These are phyloP conservation scores for Metschnikowia aberdeeniae DNA, from an alignment of 805 yeast species.

Conservation along the genomic window DNA sequence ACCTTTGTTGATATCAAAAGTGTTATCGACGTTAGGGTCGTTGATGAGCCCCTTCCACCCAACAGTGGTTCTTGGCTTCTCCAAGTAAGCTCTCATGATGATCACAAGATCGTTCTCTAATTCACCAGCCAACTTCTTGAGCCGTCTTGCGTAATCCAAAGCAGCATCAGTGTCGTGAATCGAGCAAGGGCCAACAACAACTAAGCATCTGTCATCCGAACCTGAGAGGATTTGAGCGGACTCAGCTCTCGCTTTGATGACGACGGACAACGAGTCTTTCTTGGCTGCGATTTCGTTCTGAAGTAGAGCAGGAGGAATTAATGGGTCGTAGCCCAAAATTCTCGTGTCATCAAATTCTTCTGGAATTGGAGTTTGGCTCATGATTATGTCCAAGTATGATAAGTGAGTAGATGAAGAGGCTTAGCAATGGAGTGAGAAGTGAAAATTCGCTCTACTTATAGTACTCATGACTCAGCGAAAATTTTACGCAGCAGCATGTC, in stretches of 20 bases:
- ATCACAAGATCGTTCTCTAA: slow-evolving; percentile 73
- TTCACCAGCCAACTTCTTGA: slow-evolving; percentile 55
- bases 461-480: slow-evolving; percentile 14
- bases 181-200: slow-evolving; percentile 96
- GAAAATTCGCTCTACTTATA: slow-evolving; percentile 4
- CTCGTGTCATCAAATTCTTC: slow-evolving; percentile 74
- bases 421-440: background rate
- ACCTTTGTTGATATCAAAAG: slow-evolving; percentile 94
- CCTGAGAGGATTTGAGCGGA: slow-evolving; percentile 74
- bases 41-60: slow-evolving; percentile 99
- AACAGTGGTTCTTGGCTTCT: slow-evolving; percentile 97
- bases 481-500: slow-evolving; percentile 18
- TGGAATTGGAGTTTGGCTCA: slow-evolving; percentile 49
- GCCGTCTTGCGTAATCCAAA: slow-evolving; percentile 72
- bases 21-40: slow-evolving; percentile 92
- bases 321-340: slow-evolving; percentile 87
- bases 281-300: slow-evolving; percentile 81
- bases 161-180: slow-evolving; percentile 94
- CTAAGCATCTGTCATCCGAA: slow-evolving; percentile 78
- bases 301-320: slow-evolving; percentile 90
- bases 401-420: background rate
- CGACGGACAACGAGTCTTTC: slow-evolving; percentile 53
- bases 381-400: slow-evolving; percentile 6
- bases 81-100: slow-evolving; percentile 96
- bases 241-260: slow-evolving; percentile 71